Evolutionary conservation across 2,329 filamentous ascomycete species (phyloP), one percentile per base, ranked within the genome.

Genomic region (Nannizzia gypsea): DNA sequence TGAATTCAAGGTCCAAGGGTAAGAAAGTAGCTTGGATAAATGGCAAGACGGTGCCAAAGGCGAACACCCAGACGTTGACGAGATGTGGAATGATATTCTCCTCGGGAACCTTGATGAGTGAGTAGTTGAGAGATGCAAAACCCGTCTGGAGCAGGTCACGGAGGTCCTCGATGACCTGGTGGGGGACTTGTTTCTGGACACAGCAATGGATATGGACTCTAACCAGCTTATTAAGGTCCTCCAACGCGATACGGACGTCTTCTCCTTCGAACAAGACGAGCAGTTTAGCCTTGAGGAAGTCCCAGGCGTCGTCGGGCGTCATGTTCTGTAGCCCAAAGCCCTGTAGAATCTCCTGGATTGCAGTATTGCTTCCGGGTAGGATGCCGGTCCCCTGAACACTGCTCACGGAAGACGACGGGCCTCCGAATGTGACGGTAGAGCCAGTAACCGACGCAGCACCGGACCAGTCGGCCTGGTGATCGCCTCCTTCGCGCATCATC

Each of bases 1-100:
- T 86, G 70, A 99, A 95, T 70, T 99, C 93, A 9, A 96, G 82
- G 68, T 99, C 93, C 0, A 99, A 77, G 0, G 91, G 93, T 1
- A 99, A 77, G 69, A 99, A 96, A 0, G 96, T 91, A 0, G 92
- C 90, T 75, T 97, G 92, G 67, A 99, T 85, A 69, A 96, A 97
- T 0, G 93, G 93, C 3, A 97, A 75, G 40, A 97, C 89, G 5
- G 83, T 88, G 2, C 90, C 92, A 68, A 96, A 96, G 0, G 93
- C 91, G 54, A 93, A 85, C 61, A 95, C 83, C 93, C 93, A 99
- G 69, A 96, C 85, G 70, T 96, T 90, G 1, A 96, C 92, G 0
- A 99, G 79, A 60, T 90, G 85, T 0, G 90, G 89, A 22, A 97
- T 90, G n/a, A 97, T 81, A 36, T 87, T 83, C 62, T 96, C 91